Base-by-base conservation (phyloP, 2,329 filamentous ascomycete species). In the Nemania sp. region DNA sequence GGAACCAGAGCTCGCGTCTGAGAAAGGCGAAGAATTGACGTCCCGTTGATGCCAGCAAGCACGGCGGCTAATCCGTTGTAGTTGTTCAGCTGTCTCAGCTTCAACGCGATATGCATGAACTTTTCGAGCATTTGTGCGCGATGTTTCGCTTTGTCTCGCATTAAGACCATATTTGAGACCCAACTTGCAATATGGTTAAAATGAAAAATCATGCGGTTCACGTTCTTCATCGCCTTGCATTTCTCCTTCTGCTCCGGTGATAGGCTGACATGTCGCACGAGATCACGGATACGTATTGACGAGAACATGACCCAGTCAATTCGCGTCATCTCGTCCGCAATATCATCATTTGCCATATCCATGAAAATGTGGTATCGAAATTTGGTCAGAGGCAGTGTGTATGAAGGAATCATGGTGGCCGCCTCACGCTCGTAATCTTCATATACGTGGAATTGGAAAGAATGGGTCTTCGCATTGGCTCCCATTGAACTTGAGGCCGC, bases 251-350 rank as follows among this genome's bases (percentile, higher is more conserved):
- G 84, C 45, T 87, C 82, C 0, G 83, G 72, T 0, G 88, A 86
- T 48, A 97, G 79, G 70, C 89, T 95, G 65, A 97, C 93, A 72
- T 97, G 91, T 4, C 95, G 90, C 43, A 98, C 90, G 50, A 98
- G 87, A 76, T 99, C 95, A 60, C 95, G 90, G 57, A 96, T 90
- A 25, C 92, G 88, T 63, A 98, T 97, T 1, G 92, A 93, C 54
- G 91, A 96, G 75, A 97, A 98, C 90, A 98, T 95, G 74, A 96
- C 88, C 94, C 94, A 98, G 77, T 99, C 95, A 57, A 99, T 96
- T 62, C 94, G 85, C 3, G 95, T 98, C 70, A 99, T 84, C 75
- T 99, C 95, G 61, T 90, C 88, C 15, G 94, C 94, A 67, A 98
- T 89, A 50, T 92, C 86, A 63, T 96, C 91, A 54, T 96, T 90